Conservation (phyloP, 2,329 filamentous ascomycete genomes). For the Neoscytalidium dimidiatum region DNA sequence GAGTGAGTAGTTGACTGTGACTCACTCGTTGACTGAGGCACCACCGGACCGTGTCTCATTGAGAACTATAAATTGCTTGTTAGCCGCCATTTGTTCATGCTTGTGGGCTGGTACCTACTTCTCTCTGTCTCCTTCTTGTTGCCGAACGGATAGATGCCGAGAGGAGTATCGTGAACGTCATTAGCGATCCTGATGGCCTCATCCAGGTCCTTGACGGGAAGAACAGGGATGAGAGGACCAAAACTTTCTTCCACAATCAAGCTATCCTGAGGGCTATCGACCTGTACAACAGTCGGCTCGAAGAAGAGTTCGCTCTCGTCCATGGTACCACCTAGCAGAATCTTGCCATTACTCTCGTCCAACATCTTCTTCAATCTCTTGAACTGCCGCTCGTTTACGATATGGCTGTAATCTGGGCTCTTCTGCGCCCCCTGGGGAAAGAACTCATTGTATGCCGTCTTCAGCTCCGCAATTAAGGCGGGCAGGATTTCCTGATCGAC, state of each 20-base stretch:
- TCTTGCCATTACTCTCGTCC: slow-evolving; percentile 78
- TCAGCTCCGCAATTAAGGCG: slow-evolving; percentile 73
- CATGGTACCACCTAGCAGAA: slow-evolving; percentile 81
- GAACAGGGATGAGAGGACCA: slow-evolving; percentile 84
- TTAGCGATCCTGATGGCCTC: slow-evolving; percentile 84
- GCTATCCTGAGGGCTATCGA: slow-evolving; percentile 72
- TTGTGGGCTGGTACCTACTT: slow-evolving; percentile 51
- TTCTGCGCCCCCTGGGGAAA: slow-evolving; percentile 79
- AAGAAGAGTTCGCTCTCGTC: slow-evolving; percentile 82
- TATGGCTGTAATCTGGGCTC: slow-evolving; percentile 77
- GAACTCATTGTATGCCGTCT: slow-evolving; percentile 71
- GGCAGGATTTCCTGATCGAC: slow-evolving; percentile 74
- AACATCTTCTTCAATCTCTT: slow-evolving; percentile 85
- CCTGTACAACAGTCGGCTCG: slow-evolving; percentile 87
- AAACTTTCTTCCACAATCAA: slow-evolving; percentile 86
- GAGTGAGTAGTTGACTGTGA: neutral
- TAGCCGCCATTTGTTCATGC: neutral
- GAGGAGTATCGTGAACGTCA: slow-evolving; percentile 76
- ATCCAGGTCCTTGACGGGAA: slow-evolving; percentile 77
- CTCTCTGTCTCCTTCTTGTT: slow-evolving; percentile 75
- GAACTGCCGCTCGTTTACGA: slow-evolving; percentile 81
- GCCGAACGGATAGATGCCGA: slow-evolving; percentile 85
- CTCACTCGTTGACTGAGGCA: slow-evolving; percentile 50
- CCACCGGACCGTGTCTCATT: slow-evolving; percentile 53
- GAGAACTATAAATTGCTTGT: slow-evolving; percentile 36